Evolutionary conservation across 345 rosid genomes (phyloP).

Genomic region (Geranium brycei): DNA sequence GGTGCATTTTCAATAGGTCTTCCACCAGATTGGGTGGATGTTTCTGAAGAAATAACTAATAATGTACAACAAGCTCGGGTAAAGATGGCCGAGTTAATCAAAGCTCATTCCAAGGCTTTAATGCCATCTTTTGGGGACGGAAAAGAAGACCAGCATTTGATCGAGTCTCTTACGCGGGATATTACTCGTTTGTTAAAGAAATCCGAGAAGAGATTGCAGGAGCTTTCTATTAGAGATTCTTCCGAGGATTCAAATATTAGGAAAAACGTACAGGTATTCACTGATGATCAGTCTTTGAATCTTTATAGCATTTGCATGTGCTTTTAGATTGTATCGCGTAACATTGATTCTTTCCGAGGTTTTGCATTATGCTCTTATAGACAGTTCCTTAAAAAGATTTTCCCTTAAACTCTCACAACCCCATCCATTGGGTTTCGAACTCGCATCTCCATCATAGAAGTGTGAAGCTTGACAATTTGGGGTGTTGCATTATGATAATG

Average conservation of each 20-base stretch:
- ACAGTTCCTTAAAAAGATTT: no score
- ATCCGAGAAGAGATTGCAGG: slow-evolving; percentile 72
- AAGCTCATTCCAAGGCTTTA: slow-evolving; percentile 85
- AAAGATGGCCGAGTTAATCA: slow-evolving; percentile 70
- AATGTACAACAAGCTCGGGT: slow-evolving; percentile 60
- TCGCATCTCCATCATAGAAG: no score
- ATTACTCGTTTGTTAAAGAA: slow-evolving; percentile 57
- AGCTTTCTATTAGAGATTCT: slow-evolving; percentile 60
- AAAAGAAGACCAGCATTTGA: slow-evolving; percentile 78
- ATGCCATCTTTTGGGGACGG: slow-evolving; percentile 99
- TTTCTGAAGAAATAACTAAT: slow-evolving; percentile 77
- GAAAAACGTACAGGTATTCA: slow-evolving; percentile 81
- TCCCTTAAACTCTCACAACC: no score
- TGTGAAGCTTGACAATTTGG: no score
- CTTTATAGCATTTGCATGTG: not conserved
- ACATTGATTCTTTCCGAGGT: not conserved
- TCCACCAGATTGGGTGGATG: slow-evolving; percentile 97
- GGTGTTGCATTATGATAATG: no score
- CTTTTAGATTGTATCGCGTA: not conserved
- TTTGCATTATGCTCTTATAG: no score
- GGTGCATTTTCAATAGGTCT: slow-evolving; percentile 67
- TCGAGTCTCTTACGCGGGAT: slow-evolving; percentile 76
- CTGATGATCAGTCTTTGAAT: not conserved
- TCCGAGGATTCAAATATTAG: slow-evolving; percentile 89
- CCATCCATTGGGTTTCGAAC: no score